Evolutionary conservation across 2,329 filamentous ascomycete genomes (phyloP).

Genomic region (Emmonsiellopsis sp.): DNA sequence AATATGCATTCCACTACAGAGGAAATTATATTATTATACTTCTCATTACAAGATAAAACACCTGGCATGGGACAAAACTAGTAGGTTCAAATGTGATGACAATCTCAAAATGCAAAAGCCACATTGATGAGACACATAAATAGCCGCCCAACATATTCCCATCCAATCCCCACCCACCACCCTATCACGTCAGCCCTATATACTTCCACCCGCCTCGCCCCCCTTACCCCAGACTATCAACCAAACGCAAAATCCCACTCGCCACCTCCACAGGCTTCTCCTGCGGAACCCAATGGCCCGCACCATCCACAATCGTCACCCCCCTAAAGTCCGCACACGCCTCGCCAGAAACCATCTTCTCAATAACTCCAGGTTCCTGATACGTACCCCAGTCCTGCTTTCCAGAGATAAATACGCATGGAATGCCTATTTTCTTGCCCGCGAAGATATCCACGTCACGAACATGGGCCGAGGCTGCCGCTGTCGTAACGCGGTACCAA

Average conservation of each 20-base stretch:
- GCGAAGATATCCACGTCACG: constrained; percentile 52
- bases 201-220: not conserved
- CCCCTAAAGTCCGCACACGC: constrained; percentile 48
- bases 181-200: not conserved
- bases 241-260: constrained; percentile 39
- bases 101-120: no score
- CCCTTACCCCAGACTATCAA: constrained; percentile 1
- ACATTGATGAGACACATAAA: no score
- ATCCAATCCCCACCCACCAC: not conserved
- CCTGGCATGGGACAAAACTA: no score
- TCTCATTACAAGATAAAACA: no score
- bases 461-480: constrained; percentile 33
- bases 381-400: constrained; percentile 59
- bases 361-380: constrained; percentile 56
- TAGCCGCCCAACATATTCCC: no score
- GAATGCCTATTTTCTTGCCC: constrained; percentile 53
- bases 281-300: constrained; percentile 64
- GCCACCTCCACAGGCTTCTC: constrained; percentile 51
- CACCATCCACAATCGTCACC: constrained; percentile 46
- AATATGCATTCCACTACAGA: no score
- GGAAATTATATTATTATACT: no score
- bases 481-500: constrained; percentile 56
- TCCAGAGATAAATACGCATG: constrained; percentile 54
- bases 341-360: constrained; percentile 41
- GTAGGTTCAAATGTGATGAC: no score